A percentile compares a stretch with the other conserved stretches of the same genome.
Conservation (phyloP, 345 rosid genomes). For the Salix dunnii region DNA sequence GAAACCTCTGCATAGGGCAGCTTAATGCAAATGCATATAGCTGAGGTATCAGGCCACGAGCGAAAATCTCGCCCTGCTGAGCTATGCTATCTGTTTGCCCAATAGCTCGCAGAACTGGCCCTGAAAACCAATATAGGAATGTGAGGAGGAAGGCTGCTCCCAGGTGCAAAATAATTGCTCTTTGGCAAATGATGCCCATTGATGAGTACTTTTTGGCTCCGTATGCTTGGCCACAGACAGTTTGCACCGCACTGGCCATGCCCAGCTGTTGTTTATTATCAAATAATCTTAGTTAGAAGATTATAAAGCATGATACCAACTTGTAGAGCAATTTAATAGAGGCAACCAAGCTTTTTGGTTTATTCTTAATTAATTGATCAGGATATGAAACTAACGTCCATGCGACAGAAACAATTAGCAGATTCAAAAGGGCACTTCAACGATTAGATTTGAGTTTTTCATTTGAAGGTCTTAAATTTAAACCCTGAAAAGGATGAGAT, state of each 20-base stretch:
- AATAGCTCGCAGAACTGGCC: conserved; percentile 45
- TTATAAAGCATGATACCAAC: neutral
- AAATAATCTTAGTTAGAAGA: neutral
- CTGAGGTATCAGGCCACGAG: conserved; percentile 74
- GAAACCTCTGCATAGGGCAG: conserved; percentile 87
- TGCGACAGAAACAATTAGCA: neutral
- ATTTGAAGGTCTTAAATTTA: neutral
- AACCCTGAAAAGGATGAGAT: too few species aligned
- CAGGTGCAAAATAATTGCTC: conserved; percentile 77
- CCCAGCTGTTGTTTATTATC: conserved; percentile 49
- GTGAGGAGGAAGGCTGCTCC: conserved; percentile 69
- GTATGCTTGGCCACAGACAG: conserved; percentile 93
- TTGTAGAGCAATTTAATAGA: neutral
- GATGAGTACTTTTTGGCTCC: conserved; percentile 68
- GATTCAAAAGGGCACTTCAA: neutral
- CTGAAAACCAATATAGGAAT: conserved; percentile 65
- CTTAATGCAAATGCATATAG: conserved; percentile 71
- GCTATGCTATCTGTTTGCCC: conserved; percentile 69
- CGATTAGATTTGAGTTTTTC: neutral
- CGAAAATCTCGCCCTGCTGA: conserved; percentile 62
- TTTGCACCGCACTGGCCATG: conserved; percentile 97
- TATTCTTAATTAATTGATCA: neutral
- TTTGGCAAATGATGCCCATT: conserved; percentile 86
- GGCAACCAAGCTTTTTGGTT: neutral
- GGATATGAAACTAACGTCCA: neutral